These are phyloP conservation scores for Cetraspora pellucida DNA, from an alignment of 192 early-diverging fungal species.

Conservation along the genomic window DNA sequence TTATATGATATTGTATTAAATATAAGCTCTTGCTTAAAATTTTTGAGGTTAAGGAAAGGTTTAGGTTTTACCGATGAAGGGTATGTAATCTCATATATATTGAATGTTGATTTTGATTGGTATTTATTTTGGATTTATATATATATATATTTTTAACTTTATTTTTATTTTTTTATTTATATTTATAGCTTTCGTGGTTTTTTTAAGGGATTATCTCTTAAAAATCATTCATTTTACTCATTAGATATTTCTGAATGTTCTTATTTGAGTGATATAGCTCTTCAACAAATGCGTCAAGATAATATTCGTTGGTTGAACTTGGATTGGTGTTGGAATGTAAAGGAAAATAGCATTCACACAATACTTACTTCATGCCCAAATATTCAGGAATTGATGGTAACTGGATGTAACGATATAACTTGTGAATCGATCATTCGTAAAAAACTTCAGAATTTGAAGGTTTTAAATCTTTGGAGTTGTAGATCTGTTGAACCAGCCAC, in stretches of 20 bases:
- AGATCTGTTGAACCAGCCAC: constrained; percentile 1
- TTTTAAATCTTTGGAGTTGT: constrained; percentile 14
- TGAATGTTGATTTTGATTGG: not conserved
- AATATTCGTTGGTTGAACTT: not conserved
- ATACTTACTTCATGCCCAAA: not conserved
- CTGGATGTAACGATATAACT: constrained; percentile 23
- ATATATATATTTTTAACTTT: not conserved
- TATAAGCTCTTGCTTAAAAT: not conserved
- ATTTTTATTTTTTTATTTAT: not conserved
- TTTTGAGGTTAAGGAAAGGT: constrained; percentile 14
- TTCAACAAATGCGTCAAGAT: not conserved
- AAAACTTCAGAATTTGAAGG: not conserved
- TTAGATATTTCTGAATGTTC: constrained; percentile 21
- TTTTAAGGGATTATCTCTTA: not conserved
- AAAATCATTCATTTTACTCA: constrained; percentile 19
- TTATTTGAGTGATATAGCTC: not conserved
- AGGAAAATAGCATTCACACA: not conserved
- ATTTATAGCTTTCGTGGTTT: constrained; percentile 1
- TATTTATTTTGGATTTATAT: not conserved
- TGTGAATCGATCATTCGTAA: not conserved
- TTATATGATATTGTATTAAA: not conserved
- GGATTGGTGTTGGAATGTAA: constrained; percentile 27
- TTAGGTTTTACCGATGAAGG: constrained; percentile 1
- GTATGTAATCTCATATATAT: not conserved
- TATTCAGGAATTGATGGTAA: constrained; percentile 7